phyloP scores from a whole-genome alignment of 352 stramenopile species.

The Pythium folliculosum region DNA sequence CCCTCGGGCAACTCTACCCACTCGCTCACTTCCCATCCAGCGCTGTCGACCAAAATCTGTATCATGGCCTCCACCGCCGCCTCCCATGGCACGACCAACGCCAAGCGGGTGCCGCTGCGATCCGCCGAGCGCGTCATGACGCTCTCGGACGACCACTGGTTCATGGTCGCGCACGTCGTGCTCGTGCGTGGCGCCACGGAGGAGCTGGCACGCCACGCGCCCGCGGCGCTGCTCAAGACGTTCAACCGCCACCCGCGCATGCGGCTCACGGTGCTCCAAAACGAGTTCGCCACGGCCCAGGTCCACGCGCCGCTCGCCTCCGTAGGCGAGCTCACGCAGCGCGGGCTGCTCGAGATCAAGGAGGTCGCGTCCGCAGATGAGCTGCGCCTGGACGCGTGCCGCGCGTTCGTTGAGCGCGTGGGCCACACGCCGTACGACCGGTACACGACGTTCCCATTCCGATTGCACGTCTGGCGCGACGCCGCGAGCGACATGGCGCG shows the following conservation, averaged over 20 bases:
- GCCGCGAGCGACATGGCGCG: conserved; percentile 19
- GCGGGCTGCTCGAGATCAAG: conserved; percentile 26
- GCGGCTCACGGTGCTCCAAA: conserved; percentile 37
- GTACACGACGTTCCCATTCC: conserved; percentile 53
- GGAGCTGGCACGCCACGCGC: conserved; percentile 38
- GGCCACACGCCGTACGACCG: conserved; percentile 45
- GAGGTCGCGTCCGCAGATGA: neutral
- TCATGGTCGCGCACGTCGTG: conserved; percentile 37
- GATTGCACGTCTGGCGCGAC: conserved; percentile 44
- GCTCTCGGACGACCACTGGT: conserved; percentile 25
- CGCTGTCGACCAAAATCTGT: no score
- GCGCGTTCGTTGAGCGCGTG: conserved; percentile 37
- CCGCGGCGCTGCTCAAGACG: conserved; percentile 31
- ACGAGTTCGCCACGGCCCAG: conserved; percentile 42
- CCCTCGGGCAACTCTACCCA: no score
- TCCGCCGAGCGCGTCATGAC: conserved; percentile 42
- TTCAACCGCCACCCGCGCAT: conserved; percentile 54
- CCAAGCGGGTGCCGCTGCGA: conserved; percentile 28
- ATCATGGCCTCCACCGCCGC: neutral
- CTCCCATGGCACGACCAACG: neutral
- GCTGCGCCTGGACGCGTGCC: conserved; percentile 14
- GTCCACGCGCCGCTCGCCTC: conserved; percentile 37
- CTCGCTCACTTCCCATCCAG: no score
- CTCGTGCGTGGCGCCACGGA: conserved; percentile 33
- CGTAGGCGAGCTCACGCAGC: conserved; percentile 35